Base-by-base conservation (phyloP, 2,329 filamentous ascomycete species). In the Tolypocladium ophioglossoides region DNA sequence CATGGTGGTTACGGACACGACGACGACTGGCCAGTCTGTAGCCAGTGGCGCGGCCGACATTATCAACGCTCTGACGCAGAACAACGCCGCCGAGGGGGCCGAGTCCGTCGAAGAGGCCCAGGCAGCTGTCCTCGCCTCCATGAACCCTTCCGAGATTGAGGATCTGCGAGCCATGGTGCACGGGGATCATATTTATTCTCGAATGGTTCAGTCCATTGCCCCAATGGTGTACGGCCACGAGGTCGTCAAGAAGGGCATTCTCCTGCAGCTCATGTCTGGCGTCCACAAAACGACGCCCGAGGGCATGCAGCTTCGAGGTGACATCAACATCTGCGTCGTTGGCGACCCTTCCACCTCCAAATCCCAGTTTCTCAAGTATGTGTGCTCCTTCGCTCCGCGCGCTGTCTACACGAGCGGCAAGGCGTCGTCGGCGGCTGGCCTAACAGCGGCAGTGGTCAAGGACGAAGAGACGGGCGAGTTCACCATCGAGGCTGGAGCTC, bases 381-480 rank as follows among this genome's bases (percentile, higher is more conserved):
- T 99, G 59, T 96, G 91, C 76, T 94, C 89, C 30, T 91, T 99
- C 67, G 84, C 96, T n/a, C 94, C 94, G 27, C 87, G 94, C 41
- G 91, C 94, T 18, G 91, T 99, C 48, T 99, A 99, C 71, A 99
- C 94, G 27, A 96, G 91, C 55, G 94, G 94, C 55, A 99, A 99
- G 70, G 94, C 94, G 3, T 97, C 92, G 4, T 97, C 92, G 0
- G 94, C 94, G 11, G 94, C 94, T 53, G 94, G 94, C 89, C 81
- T 99, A 56, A 99, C 94, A 4, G 94, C 94, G 4, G 92, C 94
- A 0, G 94, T 99, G 0, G 86, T 97, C 58, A 99, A 97, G 70
- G 94, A 99, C 65, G 91, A 97, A 67, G 94, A 99, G 73, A 99
- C 94, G 22, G 94, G 94, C 60, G 94, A 99, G 67, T 96, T 96